These are phyloP conservation scores for Tuber brumale DNA, from an alignment of 495 filamentous ascomycete species.

Conservation along the genomic window DNA sequence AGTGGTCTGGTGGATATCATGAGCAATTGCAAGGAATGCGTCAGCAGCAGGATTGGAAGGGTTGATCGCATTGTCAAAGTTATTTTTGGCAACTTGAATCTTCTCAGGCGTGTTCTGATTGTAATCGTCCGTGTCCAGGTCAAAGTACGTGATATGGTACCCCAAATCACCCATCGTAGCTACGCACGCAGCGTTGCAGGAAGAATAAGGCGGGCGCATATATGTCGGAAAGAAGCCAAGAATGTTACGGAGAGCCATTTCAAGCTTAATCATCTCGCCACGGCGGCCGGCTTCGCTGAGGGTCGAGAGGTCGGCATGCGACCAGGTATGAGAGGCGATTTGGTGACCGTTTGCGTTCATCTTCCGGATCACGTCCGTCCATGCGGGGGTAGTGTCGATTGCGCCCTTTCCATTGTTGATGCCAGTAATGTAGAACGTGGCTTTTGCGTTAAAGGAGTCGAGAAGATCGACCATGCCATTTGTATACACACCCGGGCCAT, in stretches of 20 bases:
- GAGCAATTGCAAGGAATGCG: conserved; percentile 62
- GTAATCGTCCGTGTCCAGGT: conserved; percentile 76
- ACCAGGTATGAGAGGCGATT: conserved; percentile 79
- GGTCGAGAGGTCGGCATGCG: conserved; percentile 64
- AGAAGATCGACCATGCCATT: conserved; percentile 62
- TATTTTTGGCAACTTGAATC: conserved; percentile 68
- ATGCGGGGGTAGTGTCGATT: conserved; percentile 58
- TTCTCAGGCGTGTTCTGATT: conserved; percentile 53
- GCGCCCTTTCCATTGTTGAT: conserved; percentile 66
- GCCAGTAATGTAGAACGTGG: conserved; percentile 74
- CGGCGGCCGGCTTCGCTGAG: conserved; percentile 52
- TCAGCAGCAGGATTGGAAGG: conserved; percentile 45
- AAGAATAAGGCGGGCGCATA: conserved; percentile 77
- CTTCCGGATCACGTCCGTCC: conserved; percentile 58
- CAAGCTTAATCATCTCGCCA: conserved; percentile 67
- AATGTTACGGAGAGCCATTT: conserved; percentile 72
- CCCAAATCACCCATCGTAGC: conserved; percentile 58
- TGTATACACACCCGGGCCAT: conserved; percentile 68
- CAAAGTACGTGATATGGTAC: conserved; percentile 69
- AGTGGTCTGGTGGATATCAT: conserved; percentile 72
- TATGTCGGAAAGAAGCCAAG: conserved; percentile 77
- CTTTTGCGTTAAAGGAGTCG: conserved; percentile 58
- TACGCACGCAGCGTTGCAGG: conserved; percentile 58
- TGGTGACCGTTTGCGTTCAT: conserved; percentile 70
- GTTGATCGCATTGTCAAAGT: conserved; percentile 56